These are phyloP conservation scores for Astragalus membranaceus DNA, from an alignment of 306 rosid genomes.

Conservation along the genomic window DNA sequence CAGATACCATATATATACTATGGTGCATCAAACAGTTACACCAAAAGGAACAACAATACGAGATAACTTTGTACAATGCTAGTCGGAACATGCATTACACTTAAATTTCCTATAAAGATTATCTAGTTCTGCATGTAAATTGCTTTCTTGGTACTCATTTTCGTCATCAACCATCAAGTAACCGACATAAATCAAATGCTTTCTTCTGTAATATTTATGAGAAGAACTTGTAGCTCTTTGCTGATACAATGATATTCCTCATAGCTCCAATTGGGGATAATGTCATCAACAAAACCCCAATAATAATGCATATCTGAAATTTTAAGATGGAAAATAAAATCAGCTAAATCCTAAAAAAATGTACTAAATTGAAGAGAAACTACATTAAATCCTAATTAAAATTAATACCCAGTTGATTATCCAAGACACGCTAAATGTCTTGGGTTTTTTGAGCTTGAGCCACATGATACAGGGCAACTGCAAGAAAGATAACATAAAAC, in stretches of 20 bases:
- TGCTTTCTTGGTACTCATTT: neutral
- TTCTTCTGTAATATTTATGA: conserved; percentile 28
- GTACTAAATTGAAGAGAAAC: neutral
- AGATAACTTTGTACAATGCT: neutral
- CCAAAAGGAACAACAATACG: neutral
- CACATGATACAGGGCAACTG: conserved; percentile 89
- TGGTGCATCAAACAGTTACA: neutral
- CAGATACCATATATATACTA: too few relatives aligned
- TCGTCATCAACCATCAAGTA: neutral
- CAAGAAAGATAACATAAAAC: neutral
- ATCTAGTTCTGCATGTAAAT: neutral
- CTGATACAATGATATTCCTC: conserved; percentile 44
- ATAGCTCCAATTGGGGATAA: conserved; percentile 72
- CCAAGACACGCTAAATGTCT: conserved; percentile 54
- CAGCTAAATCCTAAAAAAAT: neutral
- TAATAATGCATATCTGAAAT: conserved; percentile 48
- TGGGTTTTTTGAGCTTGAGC: conserved; percentile 62
- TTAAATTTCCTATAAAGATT: neutral
- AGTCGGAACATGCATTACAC: neutral
- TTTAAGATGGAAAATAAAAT: neutral
- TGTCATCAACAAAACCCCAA: conserved; percentile 52
- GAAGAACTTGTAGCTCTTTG: conserved; percentile 59
- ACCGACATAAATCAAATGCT: neutral
- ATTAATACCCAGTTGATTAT: conserved; percentile 58
- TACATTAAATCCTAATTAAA: neutral